These are phyloP conservation scores for Thraustotheca clavata DNA, from an alignment of 352 stramenopile species.

Conservation along the genomic window DNA sequence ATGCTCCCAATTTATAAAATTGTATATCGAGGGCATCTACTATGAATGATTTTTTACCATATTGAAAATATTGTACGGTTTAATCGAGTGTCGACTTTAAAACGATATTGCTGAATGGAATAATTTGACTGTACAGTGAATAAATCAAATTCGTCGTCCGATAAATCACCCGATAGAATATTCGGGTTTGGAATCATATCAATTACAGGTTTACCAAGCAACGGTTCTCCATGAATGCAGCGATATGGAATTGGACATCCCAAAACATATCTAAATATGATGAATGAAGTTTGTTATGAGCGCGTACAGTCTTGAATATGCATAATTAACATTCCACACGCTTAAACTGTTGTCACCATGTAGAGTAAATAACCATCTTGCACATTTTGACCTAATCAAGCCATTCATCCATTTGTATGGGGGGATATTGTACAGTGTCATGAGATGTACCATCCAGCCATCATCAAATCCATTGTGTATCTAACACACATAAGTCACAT, in stretches of 20 bases:
- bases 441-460: slow-evolving; percentile 5
- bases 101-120: slow-evolving; percentile 3
- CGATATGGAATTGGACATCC: neutral
- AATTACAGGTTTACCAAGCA: neutral
- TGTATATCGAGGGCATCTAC: slow-evolving; percentile 7
- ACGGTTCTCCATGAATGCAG: neutral
- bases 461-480: slow-evolving; percentile 21
- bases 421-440: slow-evolving; percentile 31
- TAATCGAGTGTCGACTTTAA: neutral
- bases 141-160: slow-evolving; percentile 11
- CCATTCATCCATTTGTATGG: slow-evolving; percentile 22
- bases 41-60: neutral
- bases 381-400: slow-evolving; percentile 26
- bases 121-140: neutral
- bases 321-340: slow-evolving; percentile 38
- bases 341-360: slow-evolving; percentile 33
- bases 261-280: slow-evolving; percentile 1
- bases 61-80: neutral
- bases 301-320: neutral
- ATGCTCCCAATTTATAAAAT: slow-evolving; percentile 5
- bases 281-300: neutral
- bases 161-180: neutral
- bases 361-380: slow-evolving; percentile 48
- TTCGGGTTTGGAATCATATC: slow-evolving; percentile 10
- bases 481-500: slow-evolving; percentile 23